Percentiles rank a stretch among this genome's conserved stretches.
These are phyloP conservation scores for Sarocladium strictum DNA, from an alignment of 2,329 filamentous ascomycete genomes.

Conservation along the genomic window DNA sequence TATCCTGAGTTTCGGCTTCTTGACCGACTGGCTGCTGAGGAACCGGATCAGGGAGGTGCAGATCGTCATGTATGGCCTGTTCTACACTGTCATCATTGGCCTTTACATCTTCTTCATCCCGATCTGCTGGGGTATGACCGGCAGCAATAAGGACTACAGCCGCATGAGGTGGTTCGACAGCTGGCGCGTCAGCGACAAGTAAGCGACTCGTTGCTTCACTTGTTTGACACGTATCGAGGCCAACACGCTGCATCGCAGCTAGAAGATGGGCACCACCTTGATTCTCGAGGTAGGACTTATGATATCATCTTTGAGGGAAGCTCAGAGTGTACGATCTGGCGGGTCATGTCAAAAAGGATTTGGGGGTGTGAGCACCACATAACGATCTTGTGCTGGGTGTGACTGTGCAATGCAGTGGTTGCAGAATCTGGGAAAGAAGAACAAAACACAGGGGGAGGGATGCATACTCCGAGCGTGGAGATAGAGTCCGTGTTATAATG, in stretches of 20 bases:
- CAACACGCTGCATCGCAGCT: too few species aligned
- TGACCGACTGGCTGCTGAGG: constrained; percentile 75
- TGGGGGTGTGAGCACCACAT: not conserved
- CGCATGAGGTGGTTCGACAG: constrained; percentile 91
- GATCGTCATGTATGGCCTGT: constrained; percentile 61
- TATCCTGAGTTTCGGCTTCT: constrained; percentile 83
- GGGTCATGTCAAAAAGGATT: not conserved
- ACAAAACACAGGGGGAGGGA: not conserved
- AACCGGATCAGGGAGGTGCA: constrained; percentile 59
- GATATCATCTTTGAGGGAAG: not conserved
- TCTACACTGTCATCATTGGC: constrained; percentile 71
- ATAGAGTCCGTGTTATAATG: constrained; percentile 8
- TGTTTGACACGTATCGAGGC: not conserved
- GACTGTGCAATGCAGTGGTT: not conserved
- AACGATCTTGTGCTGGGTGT: not conserved
- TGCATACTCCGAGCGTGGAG: constrained; percentile 1
- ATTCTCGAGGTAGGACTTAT: not conserved
- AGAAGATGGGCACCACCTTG: too few species aligned
- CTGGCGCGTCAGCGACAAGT: constrained; percentile 72
- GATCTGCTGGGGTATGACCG: constrained; percentile 94
- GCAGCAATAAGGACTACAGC: constrained; percentile 73
- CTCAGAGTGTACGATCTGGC: not conserved
- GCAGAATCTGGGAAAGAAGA: not conserved
- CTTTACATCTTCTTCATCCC: constrained; percentile 88
- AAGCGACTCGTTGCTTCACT: not conserved